Evolutionary conservation across 108 stramenopile genomes (phyloP).

Genomic region (Cyclotella choctawhatcheeana): DNA sequence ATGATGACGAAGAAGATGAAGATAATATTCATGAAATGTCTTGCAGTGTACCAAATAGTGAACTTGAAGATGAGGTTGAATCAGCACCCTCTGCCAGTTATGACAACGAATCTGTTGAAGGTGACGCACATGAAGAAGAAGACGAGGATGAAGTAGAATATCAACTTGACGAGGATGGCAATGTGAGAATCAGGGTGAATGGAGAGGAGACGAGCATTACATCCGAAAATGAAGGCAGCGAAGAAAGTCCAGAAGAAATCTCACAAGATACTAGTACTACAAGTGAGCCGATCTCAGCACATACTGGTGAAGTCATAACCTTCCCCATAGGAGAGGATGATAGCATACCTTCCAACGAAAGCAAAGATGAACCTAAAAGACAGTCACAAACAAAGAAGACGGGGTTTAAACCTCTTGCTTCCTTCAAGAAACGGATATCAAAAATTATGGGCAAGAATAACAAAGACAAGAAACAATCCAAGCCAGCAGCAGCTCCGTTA

Average conservation of each 20-base stretch:
- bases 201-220: not conserved
- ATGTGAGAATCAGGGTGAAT: not conserved
- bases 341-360: constrained; percentile 22
- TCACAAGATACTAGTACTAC: not conserved
- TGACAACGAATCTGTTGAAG: not conserved
- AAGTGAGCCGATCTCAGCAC: not conserved
- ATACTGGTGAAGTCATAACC: not conserved
- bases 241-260: not conserved
- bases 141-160: not conserved
- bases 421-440: not conserved
- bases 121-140: not conserved
- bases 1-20: not conserved
- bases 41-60: not conserved
- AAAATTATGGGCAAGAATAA: not conserved
- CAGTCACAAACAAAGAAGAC: not conserved
- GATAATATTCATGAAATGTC: not conserved
- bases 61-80: not conserved
- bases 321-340: constrained; percentile 14
- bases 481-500: not conserved
- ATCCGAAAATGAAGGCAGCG: not conserved
- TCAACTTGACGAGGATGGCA: not conserved
- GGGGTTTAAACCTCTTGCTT: constrained; percentile 1
- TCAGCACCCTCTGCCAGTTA: not conserved
- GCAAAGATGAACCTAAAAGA: not conserved
- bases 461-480: not conserved